Evolutionary conservation across 2,329 filamentous ascomycete genomes (phyloP), one percentile per base, ranked within the genome.

Genomic region (Botrytis galanthina): DNA sequence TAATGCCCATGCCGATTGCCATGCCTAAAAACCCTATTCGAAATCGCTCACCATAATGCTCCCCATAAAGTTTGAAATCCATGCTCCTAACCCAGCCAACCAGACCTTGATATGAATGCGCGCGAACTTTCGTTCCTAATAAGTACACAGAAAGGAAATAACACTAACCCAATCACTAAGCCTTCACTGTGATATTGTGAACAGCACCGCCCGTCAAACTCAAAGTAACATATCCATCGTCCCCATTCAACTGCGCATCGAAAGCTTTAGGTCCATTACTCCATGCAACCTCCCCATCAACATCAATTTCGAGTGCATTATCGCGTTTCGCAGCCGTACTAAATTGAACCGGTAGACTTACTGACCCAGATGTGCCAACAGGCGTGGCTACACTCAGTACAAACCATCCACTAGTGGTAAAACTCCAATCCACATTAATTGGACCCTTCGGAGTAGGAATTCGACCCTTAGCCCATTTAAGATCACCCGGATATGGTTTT

Each of bases 391-490:
- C 78, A 32, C 71, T 76, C n/a, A 85, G 61, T 1, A 71, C 73
- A 46, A 84, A 79, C 22, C 71, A 42, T 0, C 76, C 76, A 20
- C 73, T 72, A 8, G 57, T 61, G 37, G 71, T 72, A n/a, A 74
- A 77, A 68, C 78, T 77, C 85, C 85, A 86, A 10, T 78, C 75
- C 1, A 86, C 83, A 10, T 51, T 74, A 6, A 86, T 81, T 6
- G 77, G 78, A 0, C 83, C 83, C 39, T 78, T 75, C 0, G 84
- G 84, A 5, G 85, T 86, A 0, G 83, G 83, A 22, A 87, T 83
- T 1, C 80, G 75, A 1, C 85, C 85, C 59, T 80, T 81, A 0
- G 85, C 85, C 84, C 85, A 86, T 1, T 75, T 79, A 26, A 86
- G 71, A 51, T 80, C 79, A 0, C 79, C 78, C 5, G 80, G 79